Evolutionary conservation across 208 protist genomes (phyloP).

Genomic region (Leishmania martiniquensis): DNA sequence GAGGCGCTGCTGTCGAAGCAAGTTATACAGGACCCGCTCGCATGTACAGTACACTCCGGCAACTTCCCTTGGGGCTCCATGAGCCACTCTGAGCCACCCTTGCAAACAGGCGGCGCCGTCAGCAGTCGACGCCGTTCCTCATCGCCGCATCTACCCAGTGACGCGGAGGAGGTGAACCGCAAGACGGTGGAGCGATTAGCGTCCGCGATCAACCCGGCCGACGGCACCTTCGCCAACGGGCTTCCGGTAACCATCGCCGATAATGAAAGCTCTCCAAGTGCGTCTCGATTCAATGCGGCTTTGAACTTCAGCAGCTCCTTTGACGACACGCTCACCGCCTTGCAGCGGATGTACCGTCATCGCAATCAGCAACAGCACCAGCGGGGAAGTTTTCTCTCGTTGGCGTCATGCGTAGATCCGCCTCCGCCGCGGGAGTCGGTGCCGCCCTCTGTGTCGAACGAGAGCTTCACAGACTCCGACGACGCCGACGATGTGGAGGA

Average conservation of each 20-base stretch:
- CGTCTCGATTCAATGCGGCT: not conserved
- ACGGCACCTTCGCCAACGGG: constrained; percentile 56
- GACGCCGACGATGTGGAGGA: constrained; percentile 81
- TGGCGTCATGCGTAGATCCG: not conserved
- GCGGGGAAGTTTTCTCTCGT: not conserved
- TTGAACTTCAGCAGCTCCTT: constrained; percentile 41
- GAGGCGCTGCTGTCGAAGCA: constrained; percentile 42
- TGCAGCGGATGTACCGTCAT: constrained; percentile 38
- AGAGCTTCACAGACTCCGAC: constrained; percentile 35
- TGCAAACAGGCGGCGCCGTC: not conserved
- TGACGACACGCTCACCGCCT: constrained; percentile 38
- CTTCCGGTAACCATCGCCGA: constrained; percentile 38
- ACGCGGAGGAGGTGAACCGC: constrained; percentile 9
- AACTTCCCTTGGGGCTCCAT: constrained; percentile 1
- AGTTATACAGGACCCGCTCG: not conserved
- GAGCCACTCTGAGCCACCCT: not conserved
- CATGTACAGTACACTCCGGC: not conserved
- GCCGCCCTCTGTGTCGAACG: not conserved
- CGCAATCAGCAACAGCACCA: constrained; percentile 29
- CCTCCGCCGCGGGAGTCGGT: not conserved
- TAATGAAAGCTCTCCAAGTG: not conserved
- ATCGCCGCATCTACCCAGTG: not conserved
- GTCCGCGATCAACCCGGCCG: constrained; percentile 57
- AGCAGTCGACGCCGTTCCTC: not conserved
- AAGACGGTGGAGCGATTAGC: constrained; percentile 39